Evolutionary conservation across 2,329 filamentous ascomycete genomes (phyloP), one percentile per base, ranked within the genome.

Genomic region (Penicillium sp.): DNA sequence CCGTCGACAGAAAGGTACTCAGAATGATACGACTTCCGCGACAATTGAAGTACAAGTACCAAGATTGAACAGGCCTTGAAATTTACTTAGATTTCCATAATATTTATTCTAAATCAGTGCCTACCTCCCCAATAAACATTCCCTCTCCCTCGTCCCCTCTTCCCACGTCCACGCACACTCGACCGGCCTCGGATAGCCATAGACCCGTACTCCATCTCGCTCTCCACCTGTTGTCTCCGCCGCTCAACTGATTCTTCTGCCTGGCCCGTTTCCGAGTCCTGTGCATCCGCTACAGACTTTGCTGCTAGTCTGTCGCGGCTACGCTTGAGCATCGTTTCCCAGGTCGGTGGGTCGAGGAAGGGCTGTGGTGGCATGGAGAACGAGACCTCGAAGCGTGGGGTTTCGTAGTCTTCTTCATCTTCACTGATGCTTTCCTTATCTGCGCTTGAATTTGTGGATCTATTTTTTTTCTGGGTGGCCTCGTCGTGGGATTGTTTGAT

Each of bases 271-370:
- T 13, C n/a, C 19, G 47, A 40, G 18, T 3, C 26, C 27, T 7
- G 40, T 8, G 29, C 47, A 47, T 35, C 46, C 39, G 40, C 47
- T 38, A 40, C 34, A 19, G 42, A 52, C 16, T 54, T 50, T 26
- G 35, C 53, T 14, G 47, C 51, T 9, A 36, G 47, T 44, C 47
- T 52, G 16, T 47, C 39, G 3, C 47, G 49, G 7, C 53, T 55
- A 53, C 57, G 63, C 19, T 61, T 68, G 26, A 67, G 51, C 44
- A 74, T 66, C 11, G 55, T 63, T 52, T 70, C 69, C 60, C 73
- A 69, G 9, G 60, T 44, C 6, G 58, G 62, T 7, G 72, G 69
- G 54, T 76, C 71, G 8, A 76, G 62, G 49, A 76, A 76, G 19
- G 71, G 74, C 56, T 75, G 72, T 32, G 70, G 63, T 18, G 66